Evolutionary conservation across 1,284 basidiomycete species (phyloP).

Genomic region (Kalmanozyma brasiliensis): DNA sequence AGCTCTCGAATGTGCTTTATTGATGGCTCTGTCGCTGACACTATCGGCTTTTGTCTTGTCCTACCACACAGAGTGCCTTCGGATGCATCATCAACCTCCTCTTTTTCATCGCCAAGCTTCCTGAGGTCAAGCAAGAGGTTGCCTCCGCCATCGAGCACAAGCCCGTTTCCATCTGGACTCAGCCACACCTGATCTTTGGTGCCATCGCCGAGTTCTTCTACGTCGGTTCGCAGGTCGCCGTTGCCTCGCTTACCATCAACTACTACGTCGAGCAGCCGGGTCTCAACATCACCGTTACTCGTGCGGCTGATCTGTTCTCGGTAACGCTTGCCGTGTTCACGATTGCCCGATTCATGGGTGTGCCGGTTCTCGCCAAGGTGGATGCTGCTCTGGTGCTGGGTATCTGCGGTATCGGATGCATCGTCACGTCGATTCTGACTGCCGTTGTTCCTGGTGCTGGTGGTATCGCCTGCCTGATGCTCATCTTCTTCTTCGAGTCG

Average conservation of each 20-base stretch:
- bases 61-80: no score
- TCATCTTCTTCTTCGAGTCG: slow-evolving; percentile 81
- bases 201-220: slow-evolving; percentile 79
- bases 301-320: slow-evolving; percentile 69
- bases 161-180: slow-evolving; percentile 74
- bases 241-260: slow-evolving; percentile 79
- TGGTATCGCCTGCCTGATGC: slow-evolving; percentile 76
- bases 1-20: no score
- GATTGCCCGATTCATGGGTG: slow-evolving; percentile 74
- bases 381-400: slow-evolving; percentile 76
- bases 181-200: slow-evolving; percentile 78
- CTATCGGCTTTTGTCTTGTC: no score
- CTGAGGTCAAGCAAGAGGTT: slow-evolving; percentile 74
- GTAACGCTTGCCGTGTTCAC: slow-evolving; percentile 75
- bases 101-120: slow-evolving; percentile 79
- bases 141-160: slow-evolving; percentile 21
- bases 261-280: slow-evolving; percentile 63
- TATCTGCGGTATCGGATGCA: slow-evolving; percentile 69
- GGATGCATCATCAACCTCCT: slow-evolving; percentile 75
- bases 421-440: slow-evolving; percentile 73
- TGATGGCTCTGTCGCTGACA: no score
- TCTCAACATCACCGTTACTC: slow-evolving; percentile 22
- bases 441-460: slow-evolving; percentile 72
- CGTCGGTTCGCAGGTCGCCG: slow-evolving; percentile 78
- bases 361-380: slow-evolving; percentile 74